These are phyloP conservation scores for Epithemia pelagica DNA, from an alignment of 108 stramenopile genomes.

Conservation along the genomic window DNA sequence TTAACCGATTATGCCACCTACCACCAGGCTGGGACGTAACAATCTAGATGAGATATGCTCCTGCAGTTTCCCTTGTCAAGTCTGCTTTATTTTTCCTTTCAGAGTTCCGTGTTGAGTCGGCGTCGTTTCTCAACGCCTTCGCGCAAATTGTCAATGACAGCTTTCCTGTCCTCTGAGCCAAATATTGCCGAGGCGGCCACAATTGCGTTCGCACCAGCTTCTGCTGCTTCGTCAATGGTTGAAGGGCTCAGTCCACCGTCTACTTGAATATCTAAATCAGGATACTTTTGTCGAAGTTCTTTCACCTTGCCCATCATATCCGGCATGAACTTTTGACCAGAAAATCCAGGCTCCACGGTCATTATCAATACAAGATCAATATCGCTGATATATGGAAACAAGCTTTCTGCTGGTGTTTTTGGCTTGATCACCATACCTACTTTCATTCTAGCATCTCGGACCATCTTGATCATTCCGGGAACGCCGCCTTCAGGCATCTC, in stretches of 20 bases:
- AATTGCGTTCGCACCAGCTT: slow-evolving; percentile 88
- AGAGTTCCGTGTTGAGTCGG: background rate
- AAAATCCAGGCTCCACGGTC: slow-evolving; percentile 91
- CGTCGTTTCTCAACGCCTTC: slow-evolving; percentile 17
- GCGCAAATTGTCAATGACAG: slow-evolving; percentile 22
- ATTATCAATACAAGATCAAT: slow-evolving; percentile 82
- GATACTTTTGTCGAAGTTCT: slow-evolving; percentile 50
- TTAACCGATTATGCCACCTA: no score
- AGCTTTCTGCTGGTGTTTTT: slow-evolving; percentile 65
- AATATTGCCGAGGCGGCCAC: slow-evolving; percentile 43
- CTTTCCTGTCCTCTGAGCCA: slow-evolving; percentile 25
- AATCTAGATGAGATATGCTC: no score
- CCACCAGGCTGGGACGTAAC: no score
- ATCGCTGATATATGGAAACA: slow-evolving; percentile 51
- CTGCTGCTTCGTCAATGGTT: slow-evolving; percentile 77
- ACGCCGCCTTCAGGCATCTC: slow-evolving; percentile 42
- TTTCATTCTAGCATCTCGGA: slow-evolving; percentile 69
- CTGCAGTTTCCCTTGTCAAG: no score
- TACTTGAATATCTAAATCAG: slow-evolving; percentile 79
- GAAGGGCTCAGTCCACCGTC: slow-evolving; percentile 84
- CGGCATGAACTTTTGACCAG: slow-evolving; percentile 84
- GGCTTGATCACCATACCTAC: slow-evolving; percentile 83
- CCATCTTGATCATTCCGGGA: slow-evolving; percentile 52
- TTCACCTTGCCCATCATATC: slow-evolving; percentile 85
- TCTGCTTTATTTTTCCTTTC: no score